phyloP scores from a whole-genome alignment of 2,329 filamentous ascomycete species.

The Pseudogymnoascus sp. region DNA sequence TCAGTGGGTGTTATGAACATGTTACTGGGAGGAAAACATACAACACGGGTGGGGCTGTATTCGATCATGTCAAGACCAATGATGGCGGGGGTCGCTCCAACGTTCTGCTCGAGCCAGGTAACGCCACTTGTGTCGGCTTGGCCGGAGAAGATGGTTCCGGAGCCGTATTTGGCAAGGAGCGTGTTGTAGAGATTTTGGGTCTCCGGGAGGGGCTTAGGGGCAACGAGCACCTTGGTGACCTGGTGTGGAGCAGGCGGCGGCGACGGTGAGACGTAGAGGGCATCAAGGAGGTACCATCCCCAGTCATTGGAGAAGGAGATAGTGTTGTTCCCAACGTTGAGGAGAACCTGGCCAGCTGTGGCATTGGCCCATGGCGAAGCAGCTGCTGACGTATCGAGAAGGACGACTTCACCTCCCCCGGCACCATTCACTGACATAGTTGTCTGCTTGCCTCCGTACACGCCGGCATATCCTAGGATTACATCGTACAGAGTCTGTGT shows the following conservation, averaged over 20 bases:
- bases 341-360: constrained; percentile 38
- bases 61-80: constrained; percentile 43
- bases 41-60: constrained; percentile 40
- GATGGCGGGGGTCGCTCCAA: constrained; percentile 42
- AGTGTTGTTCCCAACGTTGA: constrained; percentile 37
- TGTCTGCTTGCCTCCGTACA: constrained; percentile 40
- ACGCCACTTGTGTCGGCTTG: constrained; percentile 40
- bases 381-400: constrained; percentile 27
- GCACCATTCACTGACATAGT: constrained; percentile 37
- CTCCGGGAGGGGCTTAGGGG: constrained; percentile 23
- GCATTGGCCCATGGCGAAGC: constrained; percentile 33
- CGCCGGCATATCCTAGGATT: constrained; percentile 37
- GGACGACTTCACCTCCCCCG: constrained; percentile 34
- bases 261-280: constrained; percentile 34
- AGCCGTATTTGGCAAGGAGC: constrained; percentile 13
- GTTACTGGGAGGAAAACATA: constrained; percentile 19
- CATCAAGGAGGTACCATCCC: constrained; percentile 44
- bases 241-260: constrained; percentile 33
- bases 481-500: constrained; percentile 37
- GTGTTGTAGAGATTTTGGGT: constrained; percentile 15
- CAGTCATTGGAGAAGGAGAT: constrained; percentile 41
- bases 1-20: neutral
- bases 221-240: constrained; percentile 33
- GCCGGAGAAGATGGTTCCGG: constrained; percentile 32
- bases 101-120: constrained; percentile 37